Conservation (phyloP, 352 stramenopile genomes). For the Phytophthora capsici region DNA sequence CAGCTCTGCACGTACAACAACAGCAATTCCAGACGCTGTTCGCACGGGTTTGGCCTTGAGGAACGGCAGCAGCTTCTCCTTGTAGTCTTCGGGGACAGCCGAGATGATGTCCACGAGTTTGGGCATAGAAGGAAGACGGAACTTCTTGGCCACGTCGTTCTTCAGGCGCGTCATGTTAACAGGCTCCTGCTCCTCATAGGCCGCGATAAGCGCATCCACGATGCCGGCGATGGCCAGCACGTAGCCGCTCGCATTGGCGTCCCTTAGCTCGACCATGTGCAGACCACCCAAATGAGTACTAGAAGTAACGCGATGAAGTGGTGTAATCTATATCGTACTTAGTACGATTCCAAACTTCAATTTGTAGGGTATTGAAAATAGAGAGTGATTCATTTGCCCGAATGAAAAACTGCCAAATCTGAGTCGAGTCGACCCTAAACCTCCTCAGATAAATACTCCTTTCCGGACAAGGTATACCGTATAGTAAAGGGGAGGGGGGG, state of each 20-base stretch:
- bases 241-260: constrained; percentile 46
- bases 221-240: constrained; percentile 90
- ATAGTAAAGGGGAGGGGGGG: no score
- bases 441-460: no score
- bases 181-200: constrained; percentile 89
- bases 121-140: constrained; percentile 92
- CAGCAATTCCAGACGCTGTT: constrained; percentile 94
- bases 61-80: constrained; percentile 90
- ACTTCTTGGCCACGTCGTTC: constrained; percentile 90
- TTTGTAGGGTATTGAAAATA: no score
- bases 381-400: no score
- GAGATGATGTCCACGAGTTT: constrained; percentile 97
- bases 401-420: no score
- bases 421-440: no score
- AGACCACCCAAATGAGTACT: neutral
- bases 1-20: constrained; percentile 73
- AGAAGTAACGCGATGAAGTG: neutral
- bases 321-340: no score
- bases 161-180: constrained; percentile 96
- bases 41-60: constrained; percentile 96
- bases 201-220: constrained; percentile 91
- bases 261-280: neutral
- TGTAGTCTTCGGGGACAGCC: constrained; percentile 93
- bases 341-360: no score
- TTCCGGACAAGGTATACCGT: no score